Evolutionary conservation across 164 flowering plant genomes (phyloP), one percentile per base, ranked within the genome.

Genomic region (Akebia trifoliata): DNA sequence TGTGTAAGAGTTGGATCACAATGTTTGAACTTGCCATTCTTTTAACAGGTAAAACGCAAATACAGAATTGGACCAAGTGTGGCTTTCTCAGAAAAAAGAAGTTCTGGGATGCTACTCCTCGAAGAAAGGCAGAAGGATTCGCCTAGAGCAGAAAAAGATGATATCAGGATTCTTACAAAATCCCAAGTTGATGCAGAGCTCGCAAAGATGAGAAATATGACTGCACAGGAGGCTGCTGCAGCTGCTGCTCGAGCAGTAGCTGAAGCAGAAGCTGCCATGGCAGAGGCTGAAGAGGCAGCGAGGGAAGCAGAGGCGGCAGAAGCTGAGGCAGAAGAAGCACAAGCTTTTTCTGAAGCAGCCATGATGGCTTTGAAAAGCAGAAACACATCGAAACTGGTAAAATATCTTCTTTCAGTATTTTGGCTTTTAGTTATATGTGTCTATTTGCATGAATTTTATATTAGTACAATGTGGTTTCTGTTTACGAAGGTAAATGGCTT

Each of bases 211-310:
- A 78, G 80, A 66, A 77, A 63, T 34, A 80, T 86, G 90, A 79
- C 82, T 36, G 77, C 84, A 17, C 62, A 83, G 60, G 96, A 91
- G 74, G 98, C 98, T 40, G 92, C 96, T 56, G 83, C 79, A 18
- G 96, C 83, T 53, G 96, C 95, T 65, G 96, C 96, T 64, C 75
- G 57, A 62, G 87, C 95, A 44, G 95, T 92, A 60, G 90, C 98
- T 15, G 95, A 79, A 72, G 98, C 98, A 56, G 98, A 92, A 74
- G 77, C 78, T 50, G 93, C 92, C 59, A 78, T 88, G 65, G 86
- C 86, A 35, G 95, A 85, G 65, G 96, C 96, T 62, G 90, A 81
- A 76, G 80, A 78, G 63, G 96, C 98, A 17, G 89, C 84, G 50
- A 77, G 80, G 62, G 89, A 86, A 69, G 98, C 98, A 44, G 96